Evolutionary conservation across 2,329 filamentous ascomycete species (phyloP).

Genomic region (Pseudogymnoascus sp.): DNA sequence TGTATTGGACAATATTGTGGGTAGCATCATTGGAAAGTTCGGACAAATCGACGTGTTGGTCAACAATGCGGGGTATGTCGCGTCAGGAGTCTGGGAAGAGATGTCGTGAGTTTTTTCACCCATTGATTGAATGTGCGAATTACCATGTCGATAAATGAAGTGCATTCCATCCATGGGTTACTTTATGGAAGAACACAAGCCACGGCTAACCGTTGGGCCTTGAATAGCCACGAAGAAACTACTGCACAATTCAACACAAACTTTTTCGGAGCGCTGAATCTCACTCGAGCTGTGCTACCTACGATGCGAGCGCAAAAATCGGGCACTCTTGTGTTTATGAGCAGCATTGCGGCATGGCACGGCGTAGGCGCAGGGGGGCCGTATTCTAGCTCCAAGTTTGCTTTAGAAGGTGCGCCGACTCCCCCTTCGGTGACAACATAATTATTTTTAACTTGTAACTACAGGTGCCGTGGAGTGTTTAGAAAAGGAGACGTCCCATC

Average conservation of each 20-base stretch:
- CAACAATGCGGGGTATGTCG: slow-evolving; percentile 74
- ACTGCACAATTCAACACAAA: slow-evolving; percentile 42
- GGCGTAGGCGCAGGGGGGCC: slow-evolving; percentile 7
- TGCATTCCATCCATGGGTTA: not conserved
- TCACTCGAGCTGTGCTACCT: slow-evolving; percentile 42
- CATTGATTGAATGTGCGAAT: not conserved
- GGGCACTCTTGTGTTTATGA: slow-evolving; percentile 28
- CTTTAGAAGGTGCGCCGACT: slow-evolving; percentile 14
- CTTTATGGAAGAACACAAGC: not conserved
- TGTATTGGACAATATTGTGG: slow-evolving; percentile 65
- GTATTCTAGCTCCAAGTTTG: slow-evolving; percentile 17
- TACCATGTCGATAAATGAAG: not conserved
- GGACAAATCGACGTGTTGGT: slow-evolving; percentile 90
- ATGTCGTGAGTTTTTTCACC: not conserved
- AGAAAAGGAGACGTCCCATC: slow-evolving; percentile 11
- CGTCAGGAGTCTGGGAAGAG: not conserved
- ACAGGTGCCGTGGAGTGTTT: slow-evolving; percentile 15
- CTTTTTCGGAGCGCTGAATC: slow-evolving; percentile 45
- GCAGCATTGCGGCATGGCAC: slow-evolving; percentile 14
- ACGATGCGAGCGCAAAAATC: slow-evolving; percentile 36
- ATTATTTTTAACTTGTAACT: not conserved
- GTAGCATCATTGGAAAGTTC: slow-evolving; percentile 85
- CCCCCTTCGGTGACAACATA: not conserved
- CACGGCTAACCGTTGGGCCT: not conserved
- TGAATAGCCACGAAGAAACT: slow-evolving; percentile 13